Conservation (phyloP, 2,329 filamentous ascomycete species). For the Fusarium coicis region DNA sequence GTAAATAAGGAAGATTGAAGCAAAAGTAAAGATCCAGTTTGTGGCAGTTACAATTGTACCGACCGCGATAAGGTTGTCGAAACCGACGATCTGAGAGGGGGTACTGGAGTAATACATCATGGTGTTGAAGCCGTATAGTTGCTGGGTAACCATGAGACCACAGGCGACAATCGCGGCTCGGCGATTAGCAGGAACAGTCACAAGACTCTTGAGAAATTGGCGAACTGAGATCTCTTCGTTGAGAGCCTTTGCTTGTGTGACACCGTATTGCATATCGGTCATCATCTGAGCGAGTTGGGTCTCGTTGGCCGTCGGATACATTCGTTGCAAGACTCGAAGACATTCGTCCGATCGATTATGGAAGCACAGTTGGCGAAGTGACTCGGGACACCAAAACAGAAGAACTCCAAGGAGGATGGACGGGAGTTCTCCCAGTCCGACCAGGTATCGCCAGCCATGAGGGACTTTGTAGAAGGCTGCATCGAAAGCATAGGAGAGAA, state of each 20-base stretch:
- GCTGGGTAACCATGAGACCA: slow-evolving; percentile 28
- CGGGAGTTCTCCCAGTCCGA: slow-evolving; percentile 58
- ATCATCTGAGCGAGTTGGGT: slow-evolving; percentile 51
- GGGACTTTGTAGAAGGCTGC: slow-evolving; percentile 53
- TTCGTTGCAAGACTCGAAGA: slow-evolving; percentile 48
- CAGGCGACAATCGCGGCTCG: not conserved
- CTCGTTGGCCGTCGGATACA: slow-evolving; percentile 54
- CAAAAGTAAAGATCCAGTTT: slow-evolving; percentile 60
- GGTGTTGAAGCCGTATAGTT: slow-evolving; percentile 63
- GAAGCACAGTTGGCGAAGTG: slow-evolving; percentile 57
- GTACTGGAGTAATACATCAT: slow-evolving; percentile 61
- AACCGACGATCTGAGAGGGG: slow-evolving; percentile 60
- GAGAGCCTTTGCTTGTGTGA: not conserved
- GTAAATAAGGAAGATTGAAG: slow-evolving; percentile 59
- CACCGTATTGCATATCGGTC: not conserved
- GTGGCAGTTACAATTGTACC: slow-evolving; percentile 55
- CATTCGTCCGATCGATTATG: slow-evolving; percentile 54
- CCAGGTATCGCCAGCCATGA: slow-evolving; percentile 61
- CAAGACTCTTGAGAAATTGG: not conserved
- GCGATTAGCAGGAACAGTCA: not conserved
- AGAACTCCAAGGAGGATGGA: slow-evolving; percentile 56
- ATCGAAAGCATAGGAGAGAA: slow-evolving; percentile 54
- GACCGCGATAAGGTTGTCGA: slow-evolving; percentile 59
- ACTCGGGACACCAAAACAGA: slow-evolving; percentile 59
- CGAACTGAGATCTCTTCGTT: not conserved